Evolutionary conservation across 441 rosid genomes (phyloP), one percentile per base, ranked within the genome.

Genomic region (Hura crepitans): DNA sequence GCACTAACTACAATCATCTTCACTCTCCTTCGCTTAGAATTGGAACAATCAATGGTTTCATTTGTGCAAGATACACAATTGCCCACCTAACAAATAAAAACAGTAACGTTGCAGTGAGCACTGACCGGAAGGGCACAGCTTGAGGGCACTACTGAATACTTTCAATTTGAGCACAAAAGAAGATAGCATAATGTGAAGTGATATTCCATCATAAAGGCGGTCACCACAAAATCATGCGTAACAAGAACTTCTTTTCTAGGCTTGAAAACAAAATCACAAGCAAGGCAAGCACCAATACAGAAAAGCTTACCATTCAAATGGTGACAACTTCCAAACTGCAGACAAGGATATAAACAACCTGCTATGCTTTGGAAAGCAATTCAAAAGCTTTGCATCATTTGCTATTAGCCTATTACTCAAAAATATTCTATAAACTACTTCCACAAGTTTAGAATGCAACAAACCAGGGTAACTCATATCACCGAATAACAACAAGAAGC

Each of bases 21-120:
- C 82, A 91, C 76, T 89, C 96, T 37, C 70, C 83, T 78, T 89
- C 97, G 61, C 72, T 91, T 66, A 88, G 79, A 69, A 93, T 87
- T 4, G 98, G 98, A 59, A 93, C 98, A 30, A 89, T 89, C 75
- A 93, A 91, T 1, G 98, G 97, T 71, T 93, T 91, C 98, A 91
- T 85, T 75, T 93, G 97, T 10, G 97, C 97, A 73, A 91, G 80
- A 77, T 93, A 93, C 39, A 93, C 97, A 80, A 93, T 93, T 12
- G 98, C 96, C 96, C 96, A 94, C 97, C 97, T 93, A 61, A 65
- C 61, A 79, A 31, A 65, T 22, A 65, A 59, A 66, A 67, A 70
- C 43, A 55, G n/a, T 35, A 53, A 65, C 17, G n/a, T 4, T 49
- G 66, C 5, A 4, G 49, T 43, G 11, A 45, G 46, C 66, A 46